Percentiles rank a stretch among this genome's conserved stretches.
phyloP scores from a whole-genome alignment of 352 stramenopile genomes.

The Phytophthora idaei region DNA sequence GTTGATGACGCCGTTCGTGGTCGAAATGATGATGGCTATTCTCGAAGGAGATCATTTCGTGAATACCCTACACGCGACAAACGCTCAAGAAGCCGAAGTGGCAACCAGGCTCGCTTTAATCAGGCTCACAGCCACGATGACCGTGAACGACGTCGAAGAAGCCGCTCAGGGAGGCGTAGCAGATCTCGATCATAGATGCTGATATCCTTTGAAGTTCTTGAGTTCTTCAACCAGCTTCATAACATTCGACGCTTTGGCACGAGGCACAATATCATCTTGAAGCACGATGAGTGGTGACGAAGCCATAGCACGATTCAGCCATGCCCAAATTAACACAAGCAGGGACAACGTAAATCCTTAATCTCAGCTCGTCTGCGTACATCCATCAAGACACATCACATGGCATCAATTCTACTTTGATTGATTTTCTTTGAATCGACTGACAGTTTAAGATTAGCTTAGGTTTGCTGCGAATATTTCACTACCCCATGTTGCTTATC shows the following conservation, averaged over 20 bases:
- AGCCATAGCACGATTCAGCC: constrained; percentile 75
- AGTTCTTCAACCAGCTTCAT: constrained; percentile 75
- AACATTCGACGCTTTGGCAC: constrained; percentile 85
- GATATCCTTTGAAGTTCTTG: constrained; percentile 76
- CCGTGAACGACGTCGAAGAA: not conserved
- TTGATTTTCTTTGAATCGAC: too few relatives aligned
- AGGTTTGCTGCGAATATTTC: not conserved
- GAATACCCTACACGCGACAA: constrained; percentile 8
- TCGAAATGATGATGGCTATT: not conserved
- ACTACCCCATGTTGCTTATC: not conserved
- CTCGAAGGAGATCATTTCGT: constrained; percentile 4
- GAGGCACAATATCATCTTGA: constrained; percentile 85
- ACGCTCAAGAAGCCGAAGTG: constrained; percentile 19
- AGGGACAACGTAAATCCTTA: constrained; percentile 70
- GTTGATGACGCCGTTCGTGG: too few relatives aligned
- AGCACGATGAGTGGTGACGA: constrained; percentile 86
- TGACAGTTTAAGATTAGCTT: too few relatives aligned
- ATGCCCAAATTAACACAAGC: constrained; percentile 84
- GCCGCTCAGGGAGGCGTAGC: not conserved
- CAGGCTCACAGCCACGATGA: not conserved
- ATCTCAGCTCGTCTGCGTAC: not conserved
- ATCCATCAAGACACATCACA: not conserved
- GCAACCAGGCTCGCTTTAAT: not conserved
- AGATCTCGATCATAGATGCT: too few relatives aligned
- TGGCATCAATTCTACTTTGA: too few relatives aligned